A percentile compares a stretch with the other conserved stretches of the same genome.
Evolutionary conservation across 1,139 yeast species (phyloP).

Genomic region (Torulaspora globosa): DNA sequence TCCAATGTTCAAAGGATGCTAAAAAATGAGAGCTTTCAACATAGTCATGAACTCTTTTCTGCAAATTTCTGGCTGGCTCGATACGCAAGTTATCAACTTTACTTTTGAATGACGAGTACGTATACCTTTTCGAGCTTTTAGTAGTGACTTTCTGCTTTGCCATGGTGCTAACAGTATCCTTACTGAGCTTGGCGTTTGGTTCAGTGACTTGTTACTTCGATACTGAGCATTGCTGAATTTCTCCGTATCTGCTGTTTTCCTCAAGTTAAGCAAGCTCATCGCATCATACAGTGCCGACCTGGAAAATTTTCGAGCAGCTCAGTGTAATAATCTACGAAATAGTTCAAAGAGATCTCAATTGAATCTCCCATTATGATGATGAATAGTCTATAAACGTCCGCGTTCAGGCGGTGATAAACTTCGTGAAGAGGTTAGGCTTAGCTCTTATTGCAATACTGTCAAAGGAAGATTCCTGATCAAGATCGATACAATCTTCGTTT

Average conservation of each 20-base stretch:
- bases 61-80: constrained; percentile 69
- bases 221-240: no score
- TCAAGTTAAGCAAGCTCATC: constrained; percentile 2
- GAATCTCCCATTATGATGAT: background rate
- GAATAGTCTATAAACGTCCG: background rate
- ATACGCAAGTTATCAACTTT: constrained; percentile 79
- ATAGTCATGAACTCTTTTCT: constrained; percentile 62
- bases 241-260: background rate
- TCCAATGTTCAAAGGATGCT: constrained; percentile 81
- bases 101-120: constrained; percentile 73
- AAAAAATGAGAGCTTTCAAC: constrained; percentile 75
- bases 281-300: constrained; percentile 2
- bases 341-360: background rate
- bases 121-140: constrained; percentile 54
- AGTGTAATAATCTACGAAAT: constrained; percentile 4
- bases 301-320: constrained; percentile 10
- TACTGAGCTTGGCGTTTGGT: background rate
- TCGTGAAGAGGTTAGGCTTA: constrained; percentile 48
- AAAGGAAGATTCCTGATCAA: constrained; percentile 60
- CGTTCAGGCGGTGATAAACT: constrained; percentile 35
- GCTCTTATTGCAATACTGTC: constrained; percentile 55
- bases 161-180: constrained; percentile 7
- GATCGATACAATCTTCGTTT: constrained; percentile 63
- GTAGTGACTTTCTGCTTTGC: constrained; percentile 44
- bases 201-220: background rate